Conservation (phyloP, 805 yeast genomes). For the Zygosaccharomyces lentus region DNA sequence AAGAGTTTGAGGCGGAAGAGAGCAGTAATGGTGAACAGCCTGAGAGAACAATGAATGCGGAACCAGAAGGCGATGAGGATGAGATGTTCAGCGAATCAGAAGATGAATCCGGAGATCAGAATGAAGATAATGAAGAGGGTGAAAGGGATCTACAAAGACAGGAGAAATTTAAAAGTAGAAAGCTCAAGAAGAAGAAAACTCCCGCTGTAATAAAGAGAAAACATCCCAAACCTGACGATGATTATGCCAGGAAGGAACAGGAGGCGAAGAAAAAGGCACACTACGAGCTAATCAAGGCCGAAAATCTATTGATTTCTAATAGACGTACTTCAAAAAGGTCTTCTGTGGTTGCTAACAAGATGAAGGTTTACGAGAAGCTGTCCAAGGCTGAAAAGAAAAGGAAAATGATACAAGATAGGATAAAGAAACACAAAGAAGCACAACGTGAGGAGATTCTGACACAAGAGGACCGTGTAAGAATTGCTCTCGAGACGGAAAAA, state of each 20-base stretch:
- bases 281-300: conserved; percentile 43
- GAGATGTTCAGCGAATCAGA: conserved; percentile 31
- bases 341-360: conserved; percentile 71
- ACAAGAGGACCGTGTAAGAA: conserved; percentile 49
- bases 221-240: conserved; percentile 24
- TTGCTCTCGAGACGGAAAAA: conserved; percentile 82
- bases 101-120: conserved; percentile 40
- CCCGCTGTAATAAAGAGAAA: conserved; percentile 36
- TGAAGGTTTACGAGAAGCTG: conserved; percentile 69
- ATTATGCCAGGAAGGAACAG: conserved; percentile 27
- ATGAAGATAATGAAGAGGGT: conserved; percentile 57
- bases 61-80: conserved; percentile 27
- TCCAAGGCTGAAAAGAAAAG: conserved; percentile 62
- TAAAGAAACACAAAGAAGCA: conserved; percentile 45
- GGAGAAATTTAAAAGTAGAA: conserved; percentile 30
- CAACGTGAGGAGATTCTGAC: conserved; percentile 38
- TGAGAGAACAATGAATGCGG: conserved; percentile 20
- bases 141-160: conserved; percentile 55
- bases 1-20: conserved; percentile 40
- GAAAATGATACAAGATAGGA: conserved; percentile 40
- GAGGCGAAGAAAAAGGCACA: conserved; percentile 14
- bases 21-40: conserved; percentile 31
- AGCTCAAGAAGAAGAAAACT: conserved; percentile 22
- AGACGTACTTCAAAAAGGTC: conserved; percentile 75
- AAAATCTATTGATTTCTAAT: conserved; percentile 45